Evolutionary conservation across 768 basidiomycete species (phyloP).

Genomic region (Dentipellis fragilis): DNA sequence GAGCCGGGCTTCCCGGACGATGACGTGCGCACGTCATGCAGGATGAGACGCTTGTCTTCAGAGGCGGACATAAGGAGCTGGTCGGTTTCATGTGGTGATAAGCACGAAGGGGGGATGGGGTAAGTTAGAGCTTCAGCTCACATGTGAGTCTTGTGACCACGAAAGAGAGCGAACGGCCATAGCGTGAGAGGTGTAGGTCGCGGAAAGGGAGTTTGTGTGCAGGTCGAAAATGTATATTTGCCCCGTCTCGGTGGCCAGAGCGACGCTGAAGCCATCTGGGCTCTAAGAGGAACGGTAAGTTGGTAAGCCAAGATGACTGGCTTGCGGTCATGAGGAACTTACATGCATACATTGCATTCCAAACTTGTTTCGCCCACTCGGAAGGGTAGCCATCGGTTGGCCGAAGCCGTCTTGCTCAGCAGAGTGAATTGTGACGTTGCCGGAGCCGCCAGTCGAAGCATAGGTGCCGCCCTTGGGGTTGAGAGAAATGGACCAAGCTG

Average conservation of each 20-base stretch:
- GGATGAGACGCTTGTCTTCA: conserved; percentile 83
- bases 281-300: conserved; percentile 40
- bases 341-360: conserved; percentile 71
- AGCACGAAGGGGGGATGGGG: conserved; percentile 3
- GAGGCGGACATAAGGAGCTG: conserved; percentile 85
- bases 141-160: conserved; percentile 87
- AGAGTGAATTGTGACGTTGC: conserved; percentile 67
- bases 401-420: conserved; percentile 60
- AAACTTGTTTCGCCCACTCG: conserved; percentile 66
- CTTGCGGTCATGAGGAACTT: conserved; percentile 19
- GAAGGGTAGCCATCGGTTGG: conserved; percentile 41
- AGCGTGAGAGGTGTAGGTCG: conserved; percentile 80
- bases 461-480: conserved; percentile 67
- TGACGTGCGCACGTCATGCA: conserved; percentile 81
- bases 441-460: conserved; percentile 62
- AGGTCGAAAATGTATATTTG: conserved; percentile 82
- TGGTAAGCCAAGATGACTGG: not conserved
- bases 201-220: conserved; percentile 50
- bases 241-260: conserved; percentile 78
- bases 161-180: conserved; percentile 81
- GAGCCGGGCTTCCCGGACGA: conserved; percentile 48
- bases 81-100: not conserved
- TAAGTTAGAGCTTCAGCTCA: conserved; percentile 25
- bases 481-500: conserved; percentile 81
- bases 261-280: conserved; percentile 77